A percentile compares a stretch with the other conserved stretches of the same genome.
phyloP scores from a whole-genome alignment of 2,329 filamentous ascomycete genomes.

The Cercospora brassicicola region DNA sequence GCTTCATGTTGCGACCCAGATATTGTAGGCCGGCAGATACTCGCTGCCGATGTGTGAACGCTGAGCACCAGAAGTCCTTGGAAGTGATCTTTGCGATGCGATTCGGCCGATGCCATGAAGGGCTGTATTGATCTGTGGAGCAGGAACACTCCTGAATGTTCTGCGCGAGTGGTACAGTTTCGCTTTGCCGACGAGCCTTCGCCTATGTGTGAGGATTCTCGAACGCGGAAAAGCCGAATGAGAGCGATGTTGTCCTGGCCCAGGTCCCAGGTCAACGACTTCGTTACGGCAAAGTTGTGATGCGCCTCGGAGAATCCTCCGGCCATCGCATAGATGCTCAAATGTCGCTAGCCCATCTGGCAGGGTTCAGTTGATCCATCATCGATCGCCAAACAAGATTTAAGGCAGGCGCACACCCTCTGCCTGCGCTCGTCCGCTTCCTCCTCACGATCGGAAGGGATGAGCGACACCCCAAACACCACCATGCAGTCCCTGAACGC shows the following conservation, averaged over 20 bases:
- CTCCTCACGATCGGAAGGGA: not conserved
- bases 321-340: not conserved
- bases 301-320: not conserved
- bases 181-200: not conserved
- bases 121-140: not conserved
- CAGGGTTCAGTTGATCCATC: not conserved
- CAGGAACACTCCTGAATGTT: not conserved
- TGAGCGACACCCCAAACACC: not conserved
- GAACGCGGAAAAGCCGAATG: not conserved
- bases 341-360: not conserved
- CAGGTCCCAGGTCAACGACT: not conserved
- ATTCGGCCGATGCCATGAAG: not conserved
- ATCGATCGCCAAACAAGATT: not conserved
- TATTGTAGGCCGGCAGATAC: not conserved
- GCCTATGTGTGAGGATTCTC: not conserved
- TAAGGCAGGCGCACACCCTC: not conserved
- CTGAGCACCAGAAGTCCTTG: not conserved
- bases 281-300: not conserved
- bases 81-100: not conserved
- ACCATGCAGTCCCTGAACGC: not conserved
- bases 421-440: not conserved
- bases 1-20: not conserved
- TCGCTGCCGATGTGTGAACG: not conserved
- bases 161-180: not conserved
- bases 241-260: not conserved